Evolutionary conservation across 768 basidiomycete species (phyloP), one percentile per base, ranked within the genome.

Genomic region (Postia placenta): DNA sequence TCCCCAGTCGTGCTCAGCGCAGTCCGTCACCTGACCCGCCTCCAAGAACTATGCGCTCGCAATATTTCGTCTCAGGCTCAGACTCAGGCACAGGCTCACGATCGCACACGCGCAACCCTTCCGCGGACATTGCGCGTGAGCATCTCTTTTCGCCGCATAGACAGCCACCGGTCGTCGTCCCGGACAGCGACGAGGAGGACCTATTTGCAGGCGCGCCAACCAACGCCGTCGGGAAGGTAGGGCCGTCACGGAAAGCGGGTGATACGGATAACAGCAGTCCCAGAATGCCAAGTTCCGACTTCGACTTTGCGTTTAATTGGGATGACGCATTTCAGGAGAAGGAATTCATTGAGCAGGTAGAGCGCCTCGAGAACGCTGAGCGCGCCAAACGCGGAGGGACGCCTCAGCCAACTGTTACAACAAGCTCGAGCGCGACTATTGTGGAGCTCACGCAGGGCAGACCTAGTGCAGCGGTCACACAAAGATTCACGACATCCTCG

Each of bases 321-420:
- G 49, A 53, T 26, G 52, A 55, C 39, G 43, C 60, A 48, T 62
- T 62, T 48, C 68, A 66, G 41, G 64, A 66, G 39, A 61, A 64
- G 41, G 73, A 69, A 67, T 78, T 51, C 50, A 59, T 75, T 19
- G 70, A 67, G 53, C 69, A 71, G 50, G 53, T 71, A 3, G 67
- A 69, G 42, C 53, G 61, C 51, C 63, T 55, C 26, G 69, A 71
- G 61, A 50, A 64, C 48, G 58, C 62, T 40, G 60, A 56, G 22
- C 46, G 37, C 23, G 46, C 37, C 42, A 46, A n/a, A n/a, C 38
- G 26, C 42, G 25, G 41, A 45, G 49, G 41, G 45, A 53, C 27
- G 26, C 3, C 42, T 12, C 40, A 23, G 19, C 5, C 17, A 24
- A 36, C 28, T 28, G 4, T 5, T 5, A 33, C 15, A 5, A 27